phyloP scores from a whole-genome alignment of 179 eudicot species.

The Carnegiea gigantea region DNA sequence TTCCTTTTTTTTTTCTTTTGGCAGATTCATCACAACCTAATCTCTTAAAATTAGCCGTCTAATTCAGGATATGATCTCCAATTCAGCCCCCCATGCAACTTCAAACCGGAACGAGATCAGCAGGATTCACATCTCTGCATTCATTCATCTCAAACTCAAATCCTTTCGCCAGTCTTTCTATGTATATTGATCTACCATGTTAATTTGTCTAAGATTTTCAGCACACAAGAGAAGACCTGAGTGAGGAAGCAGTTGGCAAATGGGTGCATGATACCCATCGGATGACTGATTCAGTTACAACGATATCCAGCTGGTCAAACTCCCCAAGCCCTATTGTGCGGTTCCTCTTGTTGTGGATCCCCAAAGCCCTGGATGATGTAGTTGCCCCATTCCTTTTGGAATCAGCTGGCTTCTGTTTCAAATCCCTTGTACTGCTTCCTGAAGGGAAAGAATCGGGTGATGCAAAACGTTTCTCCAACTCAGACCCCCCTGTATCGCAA shows the following conservation, averaged over 20 bases:
- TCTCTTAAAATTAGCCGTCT: constrained; percentile 23
- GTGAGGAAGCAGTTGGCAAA: constrained; percentile 57
- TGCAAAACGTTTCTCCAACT: constrained; percentile 34
- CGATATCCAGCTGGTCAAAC: constrained; percentile 56
- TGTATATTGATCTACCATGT: background rate
- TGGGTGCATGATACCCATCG: constrained; percentile 87
- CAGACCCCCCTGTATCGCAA: constrained; percentile 22
- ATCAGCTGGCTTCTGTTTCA: constrained; percentile 15
- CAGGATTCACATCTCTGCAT: too few species aligned
- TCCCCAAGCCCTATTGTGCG: constrained; percentile 74
- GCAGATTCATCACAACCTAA: constrained; percentile 24
- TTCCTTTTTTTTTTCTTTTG: background rate
- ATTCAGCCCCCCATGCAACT: background rate
- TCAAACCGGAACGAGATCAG: background rate
- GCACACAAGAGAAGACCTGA: constrained; percentile 63
- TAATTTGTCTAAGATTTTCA: constrained; percentile 23
- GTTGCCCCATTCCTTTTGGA: constrained; percentile 23
- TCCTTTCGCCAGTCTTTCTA: background rate
- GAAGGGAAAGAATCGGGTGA: constrained; percentile 32
- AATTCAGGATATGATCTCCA: constrained; percentile 1
- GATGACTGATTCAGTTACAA: constrained; percentile 73
- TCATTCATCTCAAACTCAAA: too few species aligned
- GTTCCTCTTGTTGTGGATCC: constrained; percentile 64
- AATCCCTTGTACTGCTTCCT: constrained; percentile 20
- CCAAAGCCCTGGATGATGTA: constrained; percentile 43